A percentile compares a stretch with the other conserved stretches of the same genome.
Evolutionary conservation across 805 yeast genomes (phyloP).

Genomic region (Candida bentonensis): DNA sequence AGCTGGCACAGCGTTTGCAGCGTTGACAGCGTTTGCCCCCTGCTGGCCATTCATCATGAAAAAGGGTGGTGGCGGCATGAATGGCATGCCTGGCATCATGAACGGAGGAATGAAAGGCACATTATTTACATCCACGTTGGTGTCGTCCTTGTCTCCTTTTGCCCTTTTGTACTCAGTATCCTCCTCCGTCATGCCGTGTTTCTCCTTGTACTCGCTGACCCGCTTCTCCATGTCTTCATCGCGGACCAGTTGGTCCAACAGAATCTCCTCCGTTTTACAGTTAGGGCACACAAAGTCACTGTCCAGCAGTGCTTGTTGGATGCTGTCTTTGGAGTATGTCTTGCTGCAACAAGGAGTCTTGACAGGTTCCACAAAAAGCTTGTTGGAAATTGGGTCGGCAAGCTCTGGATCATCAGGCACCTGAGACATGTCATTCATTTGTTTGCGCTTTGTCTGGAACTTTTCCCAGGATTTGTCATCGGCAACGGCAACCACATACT

Average conservation of each 20-base stretch:
- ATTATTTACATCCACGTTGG: conserved; percentile 6
- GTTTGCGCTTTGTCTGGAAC: conserved; percentile 55
- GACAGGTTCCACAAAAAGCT: conserved; percentile 56
- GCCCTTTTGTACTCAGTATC: conserved; percentile 6
- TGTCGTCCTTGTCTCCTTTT: conserved; percentile 8
- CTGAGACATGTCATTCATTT: conserved; percentile 28
- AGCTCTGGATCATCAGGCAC: conserved; percentile 46
- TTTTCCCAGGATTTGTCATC: conserved; percentile 84
- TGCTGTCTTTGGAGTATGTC: conserved; percentile 42
- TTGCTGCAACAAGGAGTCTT: conserved; percentile 69
- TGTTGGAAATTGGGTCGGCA: conserved; percentile 56
- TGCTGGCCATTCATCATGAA: no score
- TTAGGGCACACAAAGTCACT: conserved; percentile 85
- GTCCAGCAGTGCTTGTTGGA: conserved; percentile 57
- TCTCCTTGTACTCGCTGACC: conserved; percentile 30
- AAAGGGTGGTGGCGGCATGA: neutral
- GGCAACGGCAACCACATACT: conserved; percentile 91
- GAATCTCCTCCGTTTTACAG: conserved; percentile 61
- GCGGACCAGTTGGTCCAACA: conserved; percentile 53
- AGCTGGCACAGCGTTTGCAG: no score
- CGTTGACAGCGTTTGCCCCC: no score
- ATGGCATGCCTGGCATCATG: conserved; percentile 10
- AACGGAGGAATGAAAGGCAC: conserved; percentile 14
- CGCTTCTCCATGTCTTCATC: conserved; percentile 47
- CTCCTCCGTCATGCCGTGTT: conserved; percentile 8